Evolutionary conservation across 495 filamentous ascomycete genomes (phyloP).

Genomic region (Chaetomium tenue): DNA sequence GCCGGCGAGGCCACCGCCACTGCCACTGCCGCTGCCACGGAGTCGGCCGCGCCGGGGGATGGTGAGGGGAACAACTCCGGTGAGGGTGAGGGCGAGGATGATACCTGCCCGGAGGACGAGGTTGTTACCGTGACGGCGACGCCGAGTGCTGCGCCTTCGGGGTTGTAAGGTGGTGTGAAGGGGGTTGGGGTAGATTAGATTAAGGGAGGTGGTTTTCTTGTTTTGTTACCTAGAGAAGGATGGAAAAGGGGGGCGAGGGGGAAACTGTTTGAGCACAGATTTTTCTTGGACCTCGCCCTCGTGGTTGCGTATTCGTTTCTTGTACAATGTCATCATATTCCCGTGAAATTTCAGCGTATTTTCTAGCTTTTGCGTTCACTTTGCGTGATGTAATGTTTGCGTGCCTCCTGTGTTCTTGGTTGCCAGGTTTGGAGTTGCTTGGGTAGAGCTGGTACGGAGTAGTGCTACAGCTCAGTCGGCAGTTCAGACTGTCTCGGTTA

Average conservation of each 20-base stretch:
- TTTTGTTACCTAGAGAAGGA: background rate
- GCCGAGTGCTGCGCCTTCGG: background rate
- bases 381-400: too few species aligned
- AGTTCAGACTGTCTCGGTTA: too few species aligned
- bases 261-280: background rate
- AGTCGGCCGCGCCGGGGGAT: slow-evolving; percentile 22
- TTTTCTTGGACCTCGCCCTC: background rate
- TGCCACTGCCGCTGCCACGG: slow-evolving; percentile 18
- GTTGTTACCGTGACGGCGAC: background rate
- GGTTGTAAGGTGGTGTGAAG: background rate
- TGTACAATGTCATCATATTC: slow-evolving; percentile 8
- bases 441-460: too few species aligned
- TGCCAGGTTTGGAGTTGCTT: background rate
- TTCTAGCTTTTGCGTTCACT: background rate
- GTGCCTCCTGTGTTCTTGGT: background rate
- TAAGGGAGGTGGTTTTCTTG: background rate
- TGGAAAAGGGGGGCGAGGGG: background rate
- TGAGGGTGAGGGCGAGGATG: too few species aligned
- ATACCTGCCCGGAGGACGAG: background rate
- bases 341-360: background rate
- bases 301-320: slow-evolving; percentile 4
- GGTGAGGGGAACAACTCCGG: too few species aligned
- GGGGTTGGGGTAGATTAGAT: background rate
- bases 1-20: background rate
- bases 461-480: too few species aligned